Conservation (phyloP, 83 land plant species). For the Picea abies region DNA sequence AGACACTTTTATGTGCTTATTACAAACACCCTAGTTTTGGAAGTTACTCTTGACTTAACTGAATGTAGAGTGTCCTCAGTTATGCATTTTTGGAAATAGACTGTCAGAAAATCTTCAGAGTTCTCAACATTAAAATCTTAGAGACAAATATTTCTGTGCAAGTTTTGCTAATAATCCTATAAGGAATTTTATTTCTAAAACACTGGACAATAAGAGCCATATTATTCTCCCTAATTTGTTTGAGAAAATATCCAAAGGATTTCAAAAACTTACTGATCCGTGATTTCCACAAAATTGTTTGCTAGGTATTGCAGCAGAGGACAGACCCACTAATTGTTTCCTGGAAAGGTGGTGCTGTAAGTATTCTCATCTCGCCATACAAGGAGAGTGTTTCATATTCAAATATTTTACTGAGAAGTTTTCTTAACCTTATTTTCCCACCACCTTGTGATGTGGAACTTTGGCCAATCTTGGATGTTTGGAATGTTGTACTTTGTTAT, state of each 20-base stretch:
- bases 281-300: not conserved
- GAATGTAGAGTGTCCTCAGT: not conserved
- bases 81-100: not conserved
- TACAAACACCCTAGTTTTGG: too few relatives aligned
- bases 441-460: not conserved
- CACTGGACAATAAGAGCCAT: not conserved
- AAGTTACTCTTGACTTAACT: too few relatives aligned
- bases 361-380: constrained; percentile 14
- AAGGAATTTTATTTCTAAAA: not conserved
- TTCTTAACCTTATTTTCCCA: not conserved
- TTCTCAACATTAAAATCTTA: not conserved
- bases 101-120: not conserved
- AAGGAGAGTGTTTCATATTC: not conserved
- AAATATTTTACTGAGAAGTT: not conserved
- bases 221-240: not conserved
- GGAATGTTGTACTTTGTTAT: too few relatives aligned
- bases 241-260: not conserved
- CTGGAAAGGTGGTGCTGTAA: constrained; percentile 98
- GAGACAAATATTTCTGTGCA: not conserved
- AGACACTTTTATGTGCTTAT: too few relatives aligned
- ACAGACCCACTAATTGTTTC: constrained; percentile 57
- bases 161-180: not conserved
- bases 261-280: not conserved
- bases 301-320: constrained; percentile 80
- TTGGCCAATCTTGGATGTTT: not conserved